phyloP scores from a whole-genome alignment of 805 yeast species.

The Ogataea allantospora region DNA sequence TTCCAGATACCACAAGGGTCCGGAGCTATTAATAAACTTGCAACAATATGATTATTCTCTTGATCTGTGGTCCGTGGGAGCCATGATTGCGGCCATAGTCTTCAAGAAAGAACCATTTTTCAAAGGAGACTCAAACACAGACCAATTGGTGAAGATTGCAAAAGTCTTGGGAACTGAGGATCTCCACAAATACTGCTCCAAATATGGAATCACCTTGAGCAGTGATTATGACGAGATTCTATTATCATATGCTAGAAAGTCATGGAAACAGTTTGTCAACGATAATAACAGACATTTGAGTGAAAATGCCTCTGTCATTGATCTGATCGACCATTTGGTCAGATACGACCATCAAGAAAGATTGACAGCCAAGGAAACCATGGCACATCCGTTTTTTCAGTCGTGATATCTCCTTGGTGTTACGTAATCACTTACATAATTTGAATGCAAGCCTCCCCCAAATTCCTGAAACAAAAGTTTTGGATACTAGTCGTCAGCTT shows the following conservation, averaged over 20 bases:
- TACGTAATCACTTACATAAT: constrained; percentile 1
- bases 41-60: constrained; percentile 85
- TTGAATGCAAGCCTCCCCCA: too few species aligned
- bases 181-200: constrained; percentile 59
- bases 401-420: too few species aligned
- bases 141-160: constrained; percentile 87
- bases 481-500: too few species aligned
- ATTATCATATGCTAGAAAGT: constrained; percentile 63
- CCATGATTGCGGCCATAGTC: constrained; percentile 85
- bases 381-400: constrained; percentile 54
- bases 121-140: constrained; percentile 88
- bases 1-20: constrained; percentile 88
- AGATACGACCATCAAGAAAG: constrained; percentile 86
- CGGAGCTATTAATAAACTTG: constrained; percentile 80
- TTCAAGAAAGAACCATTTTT: constrained; percentile 90
- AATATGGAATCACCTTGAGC: constrained; percentile 67
- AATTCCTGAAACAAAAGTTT: constrained; percentile 8
- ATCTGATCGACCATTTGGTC: constrained; percentile 69
- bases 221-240: constrained; percentile 74
- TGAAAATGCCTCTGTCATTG: constrained; percentile 57
- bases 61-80: constrained; percentile 90
- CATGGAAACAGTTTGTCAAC: constrained; percentile 64
- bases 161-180: constrained; percentile 84
- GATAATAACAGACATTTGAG: constrained; percentile 49
- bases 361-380: constrained; percentile 84